Conservation (phyloP, 768 basidiomycete genomes). For the Tulasnella sp. region DNA sequence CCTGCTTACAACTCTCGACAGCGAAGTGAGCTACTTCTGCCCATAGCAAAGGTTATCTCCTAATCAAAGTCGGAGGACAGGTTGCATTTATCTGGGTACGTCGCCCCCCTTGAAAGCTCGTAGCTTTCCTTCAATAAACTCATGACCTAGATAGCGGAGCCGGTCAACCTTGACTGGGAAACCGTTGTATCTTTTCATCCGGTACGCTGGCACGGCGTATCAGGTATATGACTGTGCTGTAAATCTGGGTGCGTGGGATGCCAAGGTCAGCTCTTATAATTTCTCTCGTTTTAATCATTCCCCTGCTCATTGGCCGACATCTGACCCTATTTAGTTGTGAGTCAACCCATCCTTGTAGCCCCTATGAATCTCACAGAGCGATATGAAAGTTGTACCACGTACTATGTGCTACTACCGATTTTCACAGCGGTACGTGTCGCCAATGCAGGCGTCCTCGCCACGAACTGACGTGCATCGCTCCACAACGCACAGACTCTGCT, state of each 20-base stretch:
- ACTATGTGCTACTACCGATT: conserved; percentile 7
- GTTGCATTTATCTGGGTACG: conserved; percentile 4
- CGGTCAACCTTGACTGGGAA: conserved; percentile 11
- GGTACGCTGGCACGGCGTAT: conserved; percentile 6
- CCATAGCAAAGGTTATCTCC: too few relatives aligned
- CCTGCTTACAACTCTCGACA: too few relatives aligned
- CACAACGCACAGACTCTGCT: neutral
- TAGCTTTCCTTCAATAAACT: neutral
- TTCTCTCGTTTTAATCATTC: neutral
- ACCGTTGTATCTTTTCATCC: conserved; percentile 11
- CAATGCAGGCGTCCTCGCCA: neutral
- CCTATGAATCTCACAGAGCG: neutral
- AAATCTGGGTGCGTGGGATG: conserved; percentile 3
- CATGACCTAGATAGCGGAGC: neutral
- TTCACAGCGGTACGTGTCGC: conserved; percentile 7
- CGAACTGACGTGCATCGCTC: neutral
- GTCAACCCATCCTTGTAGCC: neutral
- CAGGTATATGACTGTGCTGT: conserved; percentile 9
- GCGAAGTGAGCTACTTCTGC: too few relatives aligned
- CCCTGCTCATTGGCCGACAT: neutral
- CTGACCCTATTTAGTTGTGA: neutral
- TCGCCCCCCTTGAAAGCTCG: too few relatives aligned
- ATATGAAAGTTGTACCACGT: neutral
- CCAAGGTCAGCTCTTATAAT: conserved; percentile 1
- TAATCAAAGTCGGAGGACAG: too few relatives aligned